A percentile compares a stretch with the other conserved stretches of the same genome.
Conservation (phyloP, 139 green algal species). For the Coccomyxa sp. region DNA sequence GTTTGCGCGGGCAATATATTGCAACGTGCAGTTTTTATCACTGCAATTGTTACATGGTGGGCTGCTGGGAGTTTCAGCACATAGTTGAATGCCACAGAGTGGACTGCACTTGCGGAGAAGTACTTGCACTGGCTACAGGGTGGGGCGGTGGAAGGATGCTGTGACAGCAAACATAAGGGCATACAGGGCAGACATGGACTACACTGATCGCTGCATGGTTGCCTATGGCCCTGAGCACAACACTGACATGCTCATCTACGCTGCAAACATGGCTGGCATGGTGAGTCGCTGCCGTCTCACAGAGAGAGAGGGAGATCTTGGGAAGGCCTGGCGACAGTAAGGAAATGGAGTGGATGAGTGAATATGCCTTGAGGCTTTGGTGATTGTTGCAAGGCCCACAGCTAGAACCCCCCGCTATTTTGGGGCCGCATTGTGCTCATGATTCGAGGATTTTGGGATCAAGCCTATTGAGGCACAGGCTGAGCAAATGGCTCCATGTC, state of each 20-base stretch:
- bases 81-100: not conserved
- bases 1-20: no score
- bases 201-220: constrained; percentile 15
- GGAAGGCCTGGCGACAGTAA: not conserved
- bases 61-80: not conserved
- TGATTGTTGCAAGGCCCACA: no score
- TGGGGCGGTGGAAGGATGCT: constrained; percentile 30
- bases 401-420: no score
- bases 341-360: not conserved
- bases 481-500: no score
- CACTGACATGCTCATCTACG: constrained; percentile 45
- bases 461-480: no score
- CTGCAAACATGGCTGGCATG: constrained; percentile 36
- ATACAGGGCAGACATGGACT: constrained; percentile 23
- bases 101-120: not conserved
- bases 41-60: no score
- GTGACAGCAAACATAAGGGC: constrained; percentile 38
- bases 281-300: constrained; percentile 1
- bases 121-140: not conserved
- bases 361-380: no score
- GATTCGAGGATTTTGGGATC: no score
- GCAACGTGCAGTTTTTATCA: no score
- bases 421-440: no score
- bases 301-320: not conserved
- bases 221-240: constrained; percentile 38